Percentiles rank a stretch among this genome's conserved stretches.
phyloP scores from a whole-genome alignment of 1,284 basidiomycete species.

The Ganoderma multipileum region DNA sequence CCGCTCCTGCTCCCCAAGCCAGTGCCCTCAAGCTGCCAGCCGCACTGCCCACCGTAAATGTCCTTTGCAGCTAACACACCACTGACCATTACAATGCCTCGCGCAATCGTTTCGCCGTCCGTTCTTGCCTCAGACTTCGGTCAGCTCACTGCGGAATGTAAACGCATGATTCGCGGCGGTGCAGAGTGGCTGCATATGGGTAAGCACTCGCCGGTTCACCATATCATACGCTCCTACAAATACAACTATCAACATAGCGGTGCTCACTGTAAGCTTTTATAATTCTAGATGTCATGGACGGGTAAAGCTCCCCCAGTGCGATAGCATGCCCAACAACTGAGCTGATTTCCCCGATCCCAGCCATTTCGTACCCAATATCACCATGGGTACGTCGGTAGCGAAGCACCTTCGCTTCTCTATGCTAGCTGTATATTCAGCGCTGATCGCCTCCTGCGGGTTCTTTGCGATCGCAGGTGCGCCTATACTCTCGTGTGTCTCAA shows the following conservation, averaged over 20 bases:
- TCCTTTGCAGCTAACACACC: not conserved
- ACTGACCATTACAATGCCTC: constrained; percentile 64
- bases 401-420: constrained; percentile 1
- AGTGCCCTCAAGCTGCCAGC: not conserved
- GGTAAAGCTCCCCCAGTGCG: constrained; percentile 53
- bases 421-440: constrained; percentile 18
- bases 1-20: not conserved
- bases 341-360: constrained; percentile 49
- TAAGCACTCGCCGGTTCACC: constrained; percentile 43
- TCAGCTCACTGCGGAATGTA: constrained; percentile 90
- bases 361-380: constrained; percentile 99
- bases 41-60: too few relatives aligned
- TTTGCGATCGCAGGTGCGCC: constrained; percentile 73
- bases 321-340: constrained; percentile 8
- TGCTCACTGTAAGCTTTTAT: not conserved
- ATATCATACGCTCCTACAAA: not conserved
- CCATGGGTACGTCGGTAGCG: constrained; percentile 72
- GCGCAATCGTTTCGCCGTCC: constrained; percentile 89
- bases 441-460: constrained; percentile 13
- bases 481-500: constrained; percentile 87
- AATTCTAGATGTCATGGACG: constrained; percentile 93
- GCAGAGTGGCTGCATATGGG: constrained; percentile 98
- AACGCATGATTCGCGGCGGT: constrained; percentile 90
- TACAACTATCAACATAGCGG: not conserved
- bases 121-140: constrained; percentile 96